Evolutionary conservation across 345 rosid genomes (phyloP).

Genomic region (Brassica juncea): DNA sequence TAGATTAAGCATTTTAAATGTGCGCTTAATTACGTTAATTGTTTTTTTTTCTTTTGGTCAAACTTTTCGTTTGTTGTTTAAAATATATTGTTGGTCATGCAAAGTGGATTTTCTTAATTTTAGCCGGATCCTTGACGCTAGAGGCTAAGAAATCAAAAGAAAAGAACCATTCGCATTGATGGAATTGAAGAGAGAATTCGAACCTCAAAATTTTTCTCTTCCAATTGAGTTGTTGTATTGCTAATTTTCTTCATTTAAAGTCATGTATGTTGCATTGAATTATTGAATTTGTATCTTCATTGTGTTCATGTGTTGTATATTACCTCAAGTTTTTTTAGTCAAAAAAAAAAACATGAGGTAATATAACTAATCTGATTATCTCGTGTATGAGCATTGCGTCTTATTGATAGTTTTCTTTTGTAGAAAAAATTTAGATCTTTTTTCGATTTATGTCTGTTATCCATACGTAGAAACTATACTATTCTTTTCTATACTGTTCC

Average conservation of each 20-base stretch:
- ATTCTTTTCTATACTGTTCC: too few relatives aligned
- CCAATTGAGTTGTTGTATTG: background rate
- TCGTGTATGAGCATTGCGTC: background rate
- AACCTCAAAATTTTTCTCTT: background rate
- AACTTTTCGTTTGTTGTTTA: background rate
- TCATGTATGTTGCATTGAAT: background rate
- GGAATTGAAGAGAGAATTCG: background rate
- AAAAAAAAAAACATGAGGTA: background rate
- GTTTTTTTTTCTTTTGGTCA: background rate
- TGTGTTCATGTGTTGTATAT: background rate
- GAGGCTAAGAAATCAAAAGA: background rate
- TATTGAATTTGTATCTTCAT: background rate
- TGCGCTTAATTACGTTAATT: background rate
- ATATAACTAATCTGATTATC: background rate
- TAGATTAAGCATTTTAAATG: slow-evolving; percentile 16
- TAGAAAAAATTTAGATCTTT: too few relatives aligned
- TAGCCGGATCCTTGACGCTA: background rate
- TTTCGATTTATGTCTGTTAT: too few relatives aligned
- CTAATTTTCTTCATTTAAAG: background rate
- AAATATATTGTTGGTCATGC: background rate
- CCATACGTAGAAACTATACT: too few relatives aligned
- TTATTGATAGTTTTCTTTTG: background rate
- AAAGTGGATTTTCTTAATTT: background rate
- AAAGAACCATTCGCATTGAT: background rate
- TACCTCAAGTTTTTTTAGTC: too few relatives aligned